These are phyloP conservation scores for Tremella yokohamensis DNA, from an alignment of 768 basidiomycete species.

Conservation along the genomic window DNA sequence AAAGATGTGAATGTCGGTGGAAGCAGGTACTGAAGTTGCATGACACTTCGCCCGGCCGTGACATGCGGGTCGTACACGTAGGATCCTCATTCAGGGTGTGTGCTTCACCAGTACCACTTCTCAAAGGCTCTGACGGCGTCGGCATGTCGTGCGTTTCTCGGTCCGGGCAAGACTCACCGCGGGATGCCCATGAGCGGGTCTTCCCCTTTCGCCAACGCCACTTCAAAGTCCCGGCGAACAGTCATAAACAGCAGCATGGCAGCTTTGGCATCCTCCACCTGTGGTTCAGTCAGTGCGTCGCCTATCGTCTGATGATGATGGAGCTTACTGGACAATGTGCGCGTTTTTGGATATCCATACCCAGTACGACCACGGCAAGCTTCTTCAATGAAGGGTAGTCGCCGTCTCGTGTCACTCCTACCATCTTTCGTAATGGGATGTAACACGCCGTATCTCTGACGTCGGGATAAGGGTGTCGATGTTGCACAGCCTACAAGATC, in stretches of 20 bases:
- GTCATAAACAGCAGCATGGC: constrained; percentile 77
- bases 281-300: background rate
- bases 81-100: background rate
- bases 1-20: no score
- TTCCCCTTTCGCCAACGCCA: constrained; percentile 20
- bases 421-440: constrained; percentile 34
- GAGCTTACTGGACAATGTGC: constrained; percentile 63
- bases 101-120: constrained; percentile 22
- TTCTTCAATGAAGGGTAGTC: constrained; percentile 68
- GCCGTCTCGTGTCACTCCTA: constrained; percentile 53
- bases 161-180: background rate
- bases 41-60: no score
- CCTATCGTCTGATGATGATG: background rate
- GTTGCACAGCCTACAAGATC: constrained; percentile 42
- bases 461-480: constrained; percentile 37
- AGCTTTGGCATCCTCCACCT: constrained; percentile 88
- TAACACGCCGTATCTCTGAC: constrained; percentile 47
- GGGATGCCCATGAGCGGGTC: constrained; percentile 12
- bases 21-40: no score
- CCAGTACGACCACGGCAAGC: constrained; percentile 74
- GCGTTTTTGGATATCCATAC: constrained; percentile 64
- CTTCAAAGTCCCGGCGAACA: constrained; percentile 39
- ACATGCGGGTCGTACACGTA: no score
- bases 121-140: constrained; percentile 16
- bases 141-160: no score